Conservation (phyloP, 805 yeast species). For the Isabelozyma gotoi region DNA sequence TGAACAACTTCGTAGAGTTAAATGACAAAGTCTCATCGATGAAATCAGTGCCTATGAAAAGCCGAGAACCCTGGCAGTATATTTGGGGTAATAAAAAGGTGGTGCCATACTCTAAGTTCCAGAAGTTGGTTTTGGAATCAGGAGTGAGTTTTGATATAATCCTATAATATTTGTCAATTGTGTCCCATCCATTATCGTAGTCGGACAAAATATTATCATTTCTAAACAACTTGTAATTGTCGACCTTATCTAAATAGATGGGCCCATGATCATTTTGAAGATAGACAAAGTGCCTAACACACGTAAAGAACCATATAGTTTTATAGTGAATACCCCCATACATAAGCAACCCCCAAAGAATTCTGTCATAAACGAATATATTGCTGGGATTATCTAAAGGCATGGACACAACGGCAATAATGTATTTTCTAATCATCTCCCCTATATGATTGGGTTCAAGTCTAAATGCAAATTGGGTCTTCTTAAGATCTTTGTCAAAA, state of each 20-base stretch:
- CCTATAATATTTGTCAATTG: slow-evolving; percentile 12
- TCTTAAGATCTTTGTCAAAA: slow-evolving; percentile 1
- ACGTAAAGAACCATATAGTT: slow-evolving; percentile 42
- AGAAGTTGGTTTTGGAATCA: slow-evolving; percentile 10
- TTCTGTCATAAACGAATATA: slow-evolving; percentile 30
- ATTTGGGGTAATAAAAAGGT: slow-evolving; percentile 20
- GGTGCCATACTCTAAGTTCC: slow-evolving; percentile 13
- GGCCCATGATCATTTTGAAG: slow-evolving; percentile 21
- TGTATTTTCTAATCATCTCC: slow-evolving; percentile 39
- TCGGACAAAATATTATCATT: slow-evolving; percentile 9
- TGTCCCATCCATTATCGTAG: slow-evolving; percentile 15
- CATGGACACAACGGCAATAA: slow-evolving; percentile 30
- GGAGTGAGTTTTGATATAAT: slow-evolving; percentile 4
- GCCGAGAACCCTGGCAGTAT: slow-evolving; percentile 9
- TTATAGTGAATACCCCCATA: slow-evolving; percentile 46
- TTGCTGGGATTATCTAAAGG: slow-evolving; percentile 38
- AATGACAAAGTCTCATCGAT: neutral
- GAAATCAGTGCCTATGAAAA: neutral
- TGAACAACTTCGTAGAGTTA: neutral
- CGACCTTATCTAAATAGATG: slow-evolving; percentile 24
- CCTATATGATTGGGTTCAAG: slow-evolving; percentile 12
- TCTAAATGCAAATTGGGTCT: slow-evolving; percentile 6
- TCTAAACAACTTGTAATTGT: slow-evolving; percentile 18
- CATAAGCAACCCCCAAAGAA: slow-evolving; percentile 42
- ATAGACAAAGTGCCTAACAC: slow-evolving; percentile 28